Evolutionary conservation across 1,284 basidiomycete genomes (phyloP), one percentile per base, ranked within the genome.

Genomic region (Tylopilus orsonianus): DNA sequence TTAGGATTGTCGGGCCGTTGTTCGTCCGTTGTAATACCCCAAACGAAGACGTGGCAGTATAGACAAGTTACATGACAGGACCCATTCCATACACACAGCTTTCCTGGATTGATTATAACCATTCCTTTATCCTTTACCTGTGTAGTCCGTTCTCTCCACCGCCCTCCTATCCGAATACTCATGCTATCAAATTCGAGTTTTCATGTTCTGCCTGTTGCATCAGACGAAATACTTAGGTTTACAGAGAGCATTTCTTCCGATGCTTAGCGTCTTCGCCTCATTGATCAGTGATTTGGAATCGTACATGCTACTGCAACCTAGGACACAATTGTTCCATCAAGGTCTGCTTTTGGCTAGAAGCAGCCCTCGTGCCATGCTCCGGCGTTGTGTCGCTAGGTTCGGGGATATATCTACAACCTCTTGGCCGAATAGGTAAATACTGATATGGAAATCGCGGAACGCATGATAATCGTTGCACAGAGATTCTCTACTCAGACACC

Each of bases 31-130:
- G 44, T 49, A 18, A 20, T 45, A 39, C 44, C 38, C 19, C 29
- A 20, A 60, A 56, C 44, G 50, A 43, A 41, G 7, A 26, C 12
- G n/a, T n/a, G n/a, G n/a, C n/a, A n/a, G n/a, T n/a, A 46, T 48
- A 38, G 34, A 48, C 46, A 26, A 34, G n/a, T n/a, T 27, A 27
- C 26, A 40, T 41, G 35, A 46, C 30, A 35, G 41, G 41, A 32
- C 24, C 18, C 41, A 34, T 40, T 39, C 24, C 56, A 56, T 56
- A 46, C 38, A 46, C 38, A 13, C 22, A 40, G 22, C n/a, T 26
- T n/a, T 35, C 32, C 47, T 19, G 30, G 32, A 40, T 58, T 19
- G 30, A 36, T 44, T 29, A 45, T 42, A 34, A 2, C 34, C 24
- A 20, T n/a, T 46, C 24, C 29, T 32, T 33, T 34, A 16, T 23